A percentile compares a stretch with the other conserved stretches of the same genome.
Evolutionary conservation across 306 rosid species (phyloP).

Genomic region (Quercus dentata): DNA sequence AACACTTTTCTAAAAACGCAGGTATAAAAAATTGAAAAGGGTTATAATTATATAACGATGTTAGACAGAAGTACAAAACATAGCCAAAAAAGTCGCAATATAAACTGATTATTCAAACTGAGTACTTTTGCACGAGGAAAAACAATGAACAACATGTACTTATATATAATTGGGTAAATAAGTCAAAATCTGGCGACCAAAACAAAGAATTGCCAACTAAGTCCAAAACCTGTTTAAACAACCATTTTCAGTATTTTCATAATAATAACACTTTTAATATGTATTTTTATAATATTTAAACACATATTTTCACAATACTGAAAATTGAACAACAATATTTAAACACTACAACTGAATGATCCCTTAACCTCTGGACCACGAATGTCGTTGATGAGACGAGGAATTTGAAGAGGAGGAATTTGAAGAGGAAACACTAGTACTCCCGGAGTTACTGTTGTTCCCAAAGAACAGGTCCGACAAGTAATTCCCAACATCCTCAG

Average conservation of each 20-base stretch:
- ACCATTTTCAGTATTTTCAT: too few relatives aligned
- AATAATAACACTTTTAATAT: too few relatives aligned
- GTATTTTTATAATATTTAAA: too few relatives aligned
- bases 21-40: too few relatives aligned
- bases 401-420: background rate
- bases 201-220: background rate
- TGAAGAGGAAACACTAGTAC: constrained; percentile 16
- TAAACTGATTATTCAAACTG: background rate
- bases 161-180: background rate
- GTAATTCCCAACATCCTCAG: constrained; percentile 53
- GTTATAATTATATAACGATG: too few relatives aligned
- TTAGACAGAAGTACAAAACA: background rate
- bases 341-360: too few relatives aligned
- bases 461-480: constrained; percentile 46
- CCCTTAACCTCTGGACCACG: background rate
- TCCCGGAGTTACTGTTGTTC: constrained; percentile 7
- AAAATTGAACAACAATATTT: too few relatives aligned
- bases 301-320: too few relatives aligned
- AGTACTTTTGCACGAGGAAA: background rate
- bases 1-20: too few relatives aligned
- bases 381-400: constrained; percentile 22
- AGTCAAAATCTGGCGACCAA: background rate
- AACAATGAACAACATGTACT: background rate
- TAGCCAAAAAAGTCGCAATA: background rate
- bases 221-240: too few relatives aligned